Conservation (phyloP, 116 monocot species). For the Dioscorea cayenensis region DNA sequence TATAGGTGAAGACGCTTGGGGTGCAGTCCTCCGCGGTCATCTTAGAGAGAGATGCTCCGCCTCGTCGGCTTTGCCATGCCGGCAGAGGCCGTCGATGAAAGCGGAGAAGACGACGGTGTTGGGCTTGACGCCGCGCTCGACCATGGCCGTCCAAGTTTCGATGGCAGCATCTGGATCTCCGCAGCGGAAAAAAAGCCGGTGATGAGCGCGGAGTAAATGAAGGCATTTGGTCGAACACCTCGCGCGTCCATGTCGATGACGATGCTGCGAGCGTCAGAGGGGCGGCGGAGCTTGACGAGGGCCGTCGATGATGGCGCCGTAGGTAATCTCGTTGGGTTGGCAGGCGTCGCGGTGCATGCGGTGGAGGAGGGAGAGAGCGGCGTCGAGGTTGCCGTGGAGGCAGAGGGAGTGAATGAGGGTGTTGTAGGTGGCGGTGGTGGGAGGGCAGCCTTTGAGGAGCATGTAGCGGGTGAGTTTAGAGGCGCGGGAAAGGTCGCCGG, state of each 20-base stretch:
- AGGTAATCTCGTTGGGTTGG: constrained; percentile 61
- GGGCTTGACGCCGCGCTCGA: constrained; percentile 38
- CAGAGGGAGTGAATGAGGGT: constrained; percentile 72
- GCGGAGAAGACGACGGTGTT: constrained; percentile 63
- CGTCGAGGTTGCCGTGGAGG: constrained; percentile 39
- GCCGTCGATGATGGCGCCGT: constrained; percentile 59
- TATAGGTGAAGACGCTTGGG: constrained; percentile 62
- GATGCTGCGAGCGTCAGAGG: constrained; percentile 39
- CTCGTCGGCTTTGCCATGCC: constrained; percentile 34
- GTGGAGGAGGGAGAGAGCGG: constrained; percentile 42
- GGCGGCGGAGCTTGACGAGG: constrained; percentile 44
- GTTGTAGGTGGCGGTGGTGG: constrained; percentile 75
- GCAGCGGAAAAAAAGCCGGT: constrained; percentile 40
- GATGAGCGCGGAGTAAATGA: constrained; percentile 62
- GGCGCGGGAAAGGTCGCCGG: constrained; percentile 51
- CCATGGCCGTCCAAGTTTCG: constrained; percentile 53
- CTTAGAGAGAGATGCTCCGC: constrained; percentile 39
- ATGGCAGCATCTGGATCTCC: constrained; percentile 42
- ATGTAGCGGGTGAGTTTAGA: constrained; percentile 54
- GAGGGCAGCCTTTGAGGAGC: constrained; percentile 76
- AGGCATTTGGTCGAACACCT: constrained; percentile 39
- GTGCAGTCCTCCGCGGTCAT: constrained; percentile 51
- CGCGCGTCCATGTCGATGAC: constrained; percentile 40
- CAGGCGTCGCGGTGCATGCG: constrained; percentile 49
- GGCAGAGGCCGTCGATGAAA: constrained; percentile 65